Conservation (phyloP, 768 basidiomycete species). For the Tubosaeta sp. region DNA sequence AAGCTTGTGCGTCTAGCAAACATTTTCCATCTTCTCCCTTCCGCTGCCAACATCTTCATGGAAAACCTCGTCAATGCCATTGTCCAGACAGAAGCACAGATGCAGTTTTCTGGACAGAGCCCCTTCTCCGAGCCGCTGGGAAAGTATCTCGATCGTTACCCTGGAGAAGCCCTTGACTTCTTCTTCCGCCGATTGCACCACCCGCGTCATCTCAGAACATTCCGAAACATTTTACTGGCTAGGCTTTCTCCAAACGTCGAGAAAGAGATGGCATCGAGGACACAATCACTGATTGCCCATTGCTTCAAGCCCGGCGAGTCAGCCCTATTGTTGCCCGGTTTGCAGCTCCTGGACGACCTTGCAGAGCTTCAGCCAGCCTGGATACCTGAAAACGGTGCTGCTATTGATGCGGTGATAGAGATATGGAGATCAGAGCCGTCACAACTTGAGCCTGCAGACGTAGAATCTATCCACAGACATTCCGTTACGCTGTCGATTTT, state of each 20-base stretch:
- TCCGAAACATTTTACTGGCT: conserved; percentile 79
- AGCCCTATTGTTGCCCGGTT: conserved; percentile 57
- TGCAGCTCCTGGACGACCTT: conserved; percentile 77
- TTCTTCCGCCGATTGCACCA: conserved; percentile 77
- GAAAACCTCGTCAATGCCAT: conserved; percentile 82
- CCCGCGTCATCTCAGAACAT: conserved; percentile 75
- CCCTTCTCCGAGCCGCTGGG: conserved; percentile 93
- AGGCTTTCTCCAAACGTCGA: conserved; percentile 72
- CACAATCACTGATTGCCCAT: conserved; percentile 46
- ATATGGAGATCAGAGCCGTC: conserved; percentile 62
- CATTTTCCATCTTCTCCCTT: conserved; percentile 94
- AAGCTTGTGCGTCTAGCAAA: conserved; percentile 95
- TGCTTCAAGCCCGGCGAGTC: conserved; percentile 50
- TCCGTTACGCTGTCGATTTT: conserved; percentile 74
- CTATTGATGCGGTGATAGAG: conserved; percentile 65
- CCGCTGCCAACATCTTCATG: conserved; percentile 89
- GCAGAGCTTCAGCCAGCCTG: conserved; percentile 62
- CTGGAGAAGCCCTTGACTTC: conserved; percentile 78
- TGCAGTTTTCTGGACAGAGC: conserved; percentile 85
- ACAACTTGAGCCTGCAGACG: conserved; percentile 40
- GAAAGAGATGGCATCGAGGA: conserved; percentile 61
- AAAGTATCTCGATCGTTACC: conserved; percentile 88
- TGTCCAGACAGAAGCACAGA: conserved; percentile 86
- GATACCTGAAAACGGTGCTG: conserved; percentile 63
- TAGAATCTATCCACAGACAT: conserved; percentile 56